phyloP scores from a whole-genome alignment of 768 basidiomycete species.

The Lactarius hengduanensis region DNA sequence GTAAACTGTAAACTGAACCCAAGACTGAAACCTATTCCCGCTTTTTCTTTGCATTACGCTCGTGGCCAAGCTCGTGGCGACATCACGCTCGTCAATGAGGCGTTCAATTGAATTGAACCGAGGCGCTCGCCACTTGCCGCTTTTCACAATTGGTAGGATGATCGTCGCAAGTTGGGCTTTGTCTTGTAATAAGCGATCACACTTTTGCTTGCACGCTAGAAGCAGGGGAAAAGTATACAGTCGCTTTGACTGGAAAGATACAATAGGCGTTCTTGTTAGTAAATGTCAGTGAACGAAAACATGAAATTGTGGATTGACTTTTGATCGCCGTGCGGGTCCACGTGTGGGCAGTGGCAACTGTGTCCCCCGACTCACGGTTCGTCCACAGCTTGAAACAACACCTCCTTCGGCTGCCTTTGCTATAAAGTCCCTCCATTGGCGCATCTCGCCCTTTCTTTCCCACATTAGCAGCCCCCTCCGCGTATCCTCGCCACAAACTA shows the following conservation, averaged over 20 bases:
- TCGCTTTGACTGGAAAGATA: neutral
- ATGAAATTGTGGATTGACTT: neutral
- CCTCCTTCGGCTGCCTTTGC: neutral
- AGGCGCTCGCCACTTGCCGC: neutral
- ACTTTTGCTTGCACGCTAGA: neutral
- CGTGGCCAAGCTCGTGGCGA: neutral
- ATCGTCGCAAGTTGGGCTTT: neutral
- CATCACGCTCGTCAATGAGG: conserved; percentile 3
- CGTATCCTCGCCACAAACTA: conserved; percentile 18
- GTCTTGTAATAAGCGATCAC: neutral
- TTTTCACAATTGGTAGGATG: neutral
- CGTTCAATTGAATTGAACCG: conserved; percentile 3
- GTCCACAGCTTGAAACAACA: neutral
- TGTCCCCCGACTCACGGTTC: neutral
- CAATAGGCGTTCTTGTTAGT: neutral
- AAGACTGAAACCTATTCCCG: too few relatives aligned
- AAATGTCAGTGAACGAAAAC: neutral
- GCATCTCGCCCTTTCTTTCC: neutral
- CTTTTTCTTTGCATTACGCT: too few relatives aligned
- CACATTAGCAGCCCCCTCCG: neutral
- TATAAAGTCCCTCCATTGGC: conserved; percentile 5
- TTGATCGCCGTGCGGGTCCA: neutral
- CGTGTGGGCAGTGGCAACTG: neutral
- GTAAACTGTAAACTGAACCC: neutral
- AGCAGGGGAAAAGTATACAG: neutral